Conservation (phyloP, 139 green algal genomes). For the Deuterostichococcus epilithicus region DNA sequence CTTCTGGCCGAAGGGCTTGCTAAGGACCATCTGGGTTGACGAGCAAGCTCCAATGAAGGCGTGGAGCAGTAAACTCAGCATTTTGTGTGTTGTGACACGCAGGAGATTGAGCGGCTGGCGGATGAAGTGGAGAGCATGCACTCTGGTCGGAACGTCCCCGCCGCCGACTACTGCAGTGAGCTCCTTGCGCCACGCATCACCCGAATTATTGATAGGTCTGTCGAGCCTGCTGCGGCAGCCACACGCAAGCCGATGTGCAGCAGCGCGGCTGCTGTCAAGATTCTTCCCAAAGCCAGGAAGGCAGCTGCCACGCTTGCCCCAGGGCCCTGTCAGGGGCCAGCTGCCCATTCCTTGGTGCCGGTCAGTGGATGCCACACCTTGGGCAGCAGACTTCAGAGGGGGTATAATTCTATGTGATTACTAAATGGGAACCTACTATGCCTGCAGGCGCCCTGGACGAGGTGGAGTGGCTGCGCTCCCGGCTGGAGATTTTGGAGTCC, state of each 20-base stretch:
- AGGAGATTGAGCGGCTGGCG: constrained; percentile 65
- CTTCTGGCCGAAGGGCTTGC: no score
- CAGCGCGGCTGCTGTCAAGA: not conserved
- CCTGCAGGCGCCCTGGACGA: constrained; percentile 45
- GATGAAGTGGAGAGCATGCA: constrained; percentile 54
- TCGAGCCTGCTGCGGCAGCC: not conserved
- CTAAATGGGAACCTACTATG: not conserved
- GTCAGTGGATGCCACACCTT: no score
- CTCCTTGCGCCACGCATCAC: not conserved
- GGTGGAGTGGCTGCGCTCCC: constrained; percentile 39
- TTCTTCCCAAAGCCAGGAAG: not conserved
- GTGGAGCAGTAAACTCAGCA: constrained; percentile 39
- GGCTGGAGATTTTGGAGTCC: constrained; percentile 33
- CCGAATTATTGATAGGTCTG: not conserved
- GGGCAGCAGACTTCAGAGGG: not conserved
- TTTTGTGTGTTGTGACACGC: constrained; percentile 32
- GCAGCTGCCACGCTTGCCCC: not conserved
- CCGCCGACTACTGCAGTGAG: constrained; percentile 38
- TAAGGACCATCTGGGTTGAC: no score
- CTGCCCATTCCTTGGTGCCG: no score
- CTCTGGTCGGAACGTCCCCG: constrained; percentile 14
- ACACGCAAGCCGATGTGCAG: not conserved
- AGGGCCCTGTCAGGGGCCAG: not conserved
- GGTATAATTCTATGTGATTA: not conserved
- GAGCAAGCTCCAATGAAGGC: no score